Percentiles rank a stretch among this genome's conserved stretches.
phyloP scores from a whole-genome alignment of 179 eudicot species.

The Amaranthus tricolor region DNA sequence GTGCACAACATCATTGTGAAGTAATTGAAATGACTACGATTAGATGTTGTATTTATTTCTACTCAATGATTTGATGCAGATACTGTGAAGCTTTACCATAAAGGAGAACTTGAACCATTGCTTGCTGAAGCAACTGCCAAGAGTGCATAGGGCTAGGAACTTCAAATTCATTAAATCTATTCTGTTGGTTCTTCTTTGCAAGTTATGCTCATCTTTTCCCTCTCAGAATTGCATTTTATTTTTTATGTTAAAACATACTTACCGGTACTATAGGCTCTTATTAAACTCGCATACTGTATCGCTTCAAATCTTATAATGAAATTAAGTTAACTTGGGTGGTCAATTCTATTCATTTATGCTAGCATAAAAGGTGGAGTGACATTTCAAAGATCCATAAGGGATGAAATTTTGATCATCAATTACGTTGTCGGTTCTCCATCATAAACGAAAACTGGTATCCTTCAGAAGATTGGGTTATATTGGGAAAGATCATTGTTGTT shows the following conservation, averaged over 20 bases:
- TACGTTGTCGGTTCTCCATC: no score
- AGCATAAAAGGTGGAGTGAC: not conserved
- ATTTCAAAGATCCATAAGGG: no score
- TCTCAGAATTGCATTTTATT: constrained; percentile 16
- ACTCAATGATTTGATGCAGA: constrained; percentile 42
- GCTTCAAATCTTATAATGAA: constrained; percentile 1
- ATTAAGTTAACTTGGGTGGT: constrained; percentile 2
- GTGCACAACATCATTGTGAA: not conserved
- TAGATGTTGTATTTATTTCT: not conserved
- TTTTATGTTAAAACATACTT: not conserved
- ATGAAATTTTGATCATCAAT: not conserved
- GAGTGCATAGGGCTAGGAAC: constrained; percentile 32
- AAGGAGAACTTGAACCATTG: constrained; percentile 71
- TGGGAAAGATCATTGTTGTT: no score
- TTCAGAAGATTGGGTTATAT: no score
- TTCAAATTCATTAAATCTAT: not conserved
- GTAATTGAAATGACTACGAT: not conserved
- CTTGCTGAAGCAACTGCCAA: constrained; percentile 56
- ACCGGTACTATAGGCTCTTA: constrained; percentile 1
- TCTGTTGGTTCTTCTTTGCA: constrained; percentile 10
- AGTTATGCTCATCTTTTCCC: constrained; percentile 18
- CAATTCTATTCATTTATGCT: not conserved
- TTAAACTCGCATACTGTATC: not conserved
- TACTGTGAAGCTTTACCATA: constrained; percentile 58
- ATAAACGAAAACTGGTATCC: no score